Percentiles rank a stretch among this genome's conserved stretches.
Conservation (phyloP, 78 protist genomes). For the Dictyostelium firmibasis region DNA sequence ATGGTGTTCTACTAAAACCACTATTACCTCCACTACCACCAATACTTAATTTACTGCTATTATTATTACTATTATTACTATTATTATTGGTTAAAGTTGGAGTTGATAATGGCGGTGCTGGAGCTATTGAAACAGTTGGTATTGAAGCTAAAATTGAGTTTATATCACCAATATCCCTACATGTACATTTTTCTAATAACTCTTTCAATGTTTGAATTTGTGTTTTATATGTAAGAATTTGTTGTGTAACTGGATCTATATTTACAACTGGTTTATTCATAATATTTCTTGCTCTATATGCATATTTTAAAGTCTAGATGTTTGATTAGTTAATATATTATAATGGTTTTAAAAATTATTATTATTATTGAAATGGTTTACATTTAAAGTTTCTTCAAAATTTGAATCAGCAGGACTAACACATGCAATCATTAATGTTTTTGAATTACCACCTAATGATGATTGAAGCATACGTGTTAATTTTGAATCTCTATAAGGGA, state of each 20-base stretch:
- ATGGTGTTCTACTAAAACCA: background rate
- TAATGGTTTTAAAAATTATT: no score
- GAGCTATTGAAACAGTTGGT: background rate
- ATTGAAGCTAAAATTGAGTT: background rate
- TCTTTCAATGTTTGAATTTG: slow-evolving; percentile 61
- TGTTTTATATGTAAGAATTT: slow-evolving; percentile 14
- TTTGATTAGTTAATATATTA: no score
- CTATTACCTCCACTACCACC: background rate
- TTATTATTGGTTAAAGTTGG: background rate
- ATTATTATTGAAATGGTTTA: background rate
- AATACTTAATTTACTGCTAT: background rate
- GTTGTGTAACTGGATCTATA: slow-evolving; percentile 81
- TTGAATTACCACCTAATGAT: slow-evolving; percentile 96
- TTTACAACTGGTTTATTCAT: slow-evolving; percentile 89
- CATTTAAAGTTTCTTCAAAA: slow-evolving; percentile 90
- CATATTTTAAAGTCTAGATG: slow-evolving; percentile 89
- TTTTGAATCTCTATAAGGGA: slow-evolving; percentile 98
- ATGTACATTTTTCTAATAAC: slow-evolving; percentile 14
- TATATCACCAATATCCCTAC: slow-evolving; percentile 26
- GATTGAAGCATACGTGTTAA: slow-evolving; percentile 98
- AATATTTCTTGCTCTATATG: slow-evolving; percentile 91
- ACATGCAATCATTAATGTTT: slow-evolving; percentile 95
- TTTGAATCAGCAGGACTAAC: slow-evolving; percentile 83
- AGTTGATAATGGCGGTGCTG: background rate
- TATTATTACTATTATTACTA: background rate